Percentiles rank a stretch among this genome's conserved stretches.
Conservation (phyloP, 2,329 filamentous ascomycete species). For the Blastomyces percursus region DNA sequence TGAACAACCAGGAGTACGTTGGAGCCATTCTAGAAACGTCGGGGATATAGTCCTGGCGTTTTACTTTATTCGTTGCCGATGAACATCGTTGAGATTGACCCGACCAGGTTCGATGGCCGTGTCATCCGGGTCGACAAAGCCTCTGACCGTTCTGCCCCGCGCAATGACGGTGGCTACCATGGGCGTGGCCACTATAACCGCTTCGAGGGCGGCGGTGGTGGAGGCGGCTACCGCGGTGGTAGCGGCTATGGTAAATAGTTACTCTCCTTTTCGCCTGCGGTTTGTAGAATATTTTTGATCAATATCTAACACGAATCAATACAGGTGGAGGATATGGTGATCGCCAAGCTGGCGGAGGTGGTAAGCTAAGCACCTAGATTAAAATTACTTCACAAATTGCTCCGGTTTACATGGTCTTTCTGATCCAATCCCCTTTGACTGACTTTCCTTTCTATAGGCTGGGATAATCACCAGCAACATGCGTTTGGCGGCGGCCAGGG, state of each 20-base stretch:
- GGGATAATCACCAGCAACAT: constrained; percentile 13
- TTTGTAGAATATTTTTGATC: constrained; percentile 8
- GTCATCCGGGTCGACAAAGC: constrained; percentile 93
- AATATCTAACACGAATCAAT: background rate
- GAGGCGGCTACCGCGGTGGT: constrained; percentile 14
- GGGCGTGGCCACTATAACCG: constrained; percentile 35
- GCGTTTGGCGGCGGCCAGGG: constrained; percentile 8
- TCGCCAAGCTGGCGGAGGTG: constrained; percentile 1
- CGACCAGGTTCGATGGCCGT: constrained; percentile 74
- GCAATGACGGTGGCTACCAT: constrained; percentile 41
- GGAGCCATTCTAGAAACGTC: constrained; percentile 6
- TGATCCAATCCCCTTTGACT: background rate
- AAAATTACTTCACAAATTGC: background rate
- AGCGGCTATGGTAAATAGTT: constrained; percentile 25
- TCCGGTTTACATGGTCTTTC: background rate
- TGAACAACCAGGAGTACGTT: constrained; percentile 58
- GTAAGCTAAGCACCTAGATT: constrained; percentile 1
- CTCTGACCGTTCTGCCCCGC: constrained; percentile 62
- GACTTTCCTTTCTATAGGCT: constrained; percentile 7
- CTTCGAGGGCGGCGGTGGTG: constrained; percentile 25
- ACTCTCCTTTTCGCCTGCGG: background rate
- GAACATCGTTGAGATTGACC: constrained; percentile 15
- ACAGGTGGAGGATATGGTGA: constrained; percentile 13
- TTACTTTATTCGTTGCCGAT: constrained; percentile 12
- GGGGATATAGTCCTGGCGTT: constrained; percentile 10